Evolutionary conservation across 2,329 filamentous ascomycete species (phyloP), one percentile per base, ranked within the genome.

Genomic region (Huntiella abstrusa): DNA sequence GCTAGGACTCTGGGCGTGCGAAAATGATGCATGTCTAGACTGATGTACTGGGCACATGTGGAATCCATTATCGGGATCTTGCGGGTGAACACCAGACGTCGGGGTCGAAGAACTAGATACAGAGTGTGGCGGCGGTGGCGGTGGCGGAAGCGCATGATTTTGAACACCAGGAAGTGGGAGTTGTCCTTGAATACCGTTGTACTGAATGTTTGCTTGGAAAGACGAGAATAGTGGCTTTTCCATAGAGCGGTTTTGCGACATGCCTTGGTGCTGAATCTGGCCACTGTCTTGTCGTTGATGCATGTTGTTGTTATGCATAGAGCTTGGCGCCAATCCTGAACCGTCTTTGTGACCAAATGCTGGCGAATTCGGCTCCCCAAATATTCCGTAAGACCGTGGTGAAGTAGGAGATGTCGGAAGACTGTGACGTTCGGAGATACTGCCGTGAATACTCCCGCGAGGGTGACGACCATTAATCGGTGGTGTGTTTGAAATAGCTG

Each of bases 171-270:
- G 11, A 3, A 43, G 19, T 43, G 35, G 28, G 11, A 32, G 15
- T 13, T 36, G 32, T 15, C 10, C 15, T 22, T 16, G 11, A n/a
- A n/a, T 28, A 28, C 11, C 39, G 16, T 43, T 36, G 5, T 15
- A 38, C 5, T 47, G 38, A n/a, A 34, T 41, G 1, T 41, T 44
- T 5, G 48, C 40, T 32, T 49, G 48, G 33, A 49, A 49, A 15
- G 28, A 43, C 4, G 48, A 43, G 37, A 49, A 49, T 41, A 49
- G 46, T n/a, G 8, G 39, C 12, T 12, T 32, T 11, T 32, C 33
- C 13, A 10, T 10, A 10, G 22, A 28, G 8, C 22, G 22, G 22
- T 28, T 28, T 28, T 28, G 22, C 22, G 22, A 28, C 6, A 28
- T 28, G 6, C 22, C 22, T 10, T 28, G 22, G 22, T 28, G 22